Evolutionary conservation across 441 rosid species (phyloP), one percentile per base, ranked within the genome.

Genomic region (Bruguiera hainesii): DNA sequence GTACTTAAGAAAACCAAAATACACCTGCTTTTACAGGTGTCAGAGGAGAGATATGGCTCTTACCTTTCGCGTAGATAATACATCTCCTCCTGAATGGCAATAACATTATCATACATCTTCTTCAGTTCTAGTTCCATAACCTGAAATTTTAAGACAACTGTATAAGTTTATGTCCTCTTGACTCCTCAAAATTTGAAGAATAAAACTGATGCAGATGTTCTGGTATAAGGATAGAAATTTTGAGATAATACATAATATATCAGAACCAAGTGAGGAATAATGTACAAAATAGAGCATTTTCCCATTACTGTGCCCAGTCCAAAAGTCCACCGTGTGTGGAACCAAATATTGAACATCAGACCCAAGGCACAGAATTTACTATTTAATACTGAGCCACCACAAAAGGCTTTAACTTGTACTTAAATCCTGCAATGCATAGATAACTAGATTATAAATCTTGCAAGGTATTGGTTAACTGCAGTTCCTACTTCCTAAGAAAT

Each of bases 31-130:
- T 52, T 46, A 63, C 2, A 16, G 35, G 9, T 23, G 23, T n/a
- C 15, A 9, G 26, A 37, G 70, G 49, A 21, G 7, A 50, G 16
- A 61, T 23, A 29, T 56, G 55, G 18, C 56, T 48, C 10, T 35
- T 80, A 90, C 98, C 98, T 90, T 71, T 84, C 89, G 10, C 96
- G 91, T 30, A 91, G 96, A 79, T 76, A 82, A 56, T 76, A 84
- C 84, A 95, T 95, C 79, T 91, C 98, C 0, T 90, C 94, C 15
- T 85, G 94, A 76, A 91, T 87, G 67, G 83, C 76, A 9, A 71
- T 67, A 16, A 85, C 80, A 2, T 80, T 79, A 64, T 91, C 96
- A 3, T 79, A 75, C 81, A 95, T 61, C 70, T 86, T 91, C 80
- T 84, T 87, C 79, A 94, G 78, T 86, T 91, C 98, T 16, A 88